These are phyloP conservation scores for Tricholoma hemisulphureum DNA, from an alignment of 768 basidiomycete species.

Conservation along the genomic window DNA sequence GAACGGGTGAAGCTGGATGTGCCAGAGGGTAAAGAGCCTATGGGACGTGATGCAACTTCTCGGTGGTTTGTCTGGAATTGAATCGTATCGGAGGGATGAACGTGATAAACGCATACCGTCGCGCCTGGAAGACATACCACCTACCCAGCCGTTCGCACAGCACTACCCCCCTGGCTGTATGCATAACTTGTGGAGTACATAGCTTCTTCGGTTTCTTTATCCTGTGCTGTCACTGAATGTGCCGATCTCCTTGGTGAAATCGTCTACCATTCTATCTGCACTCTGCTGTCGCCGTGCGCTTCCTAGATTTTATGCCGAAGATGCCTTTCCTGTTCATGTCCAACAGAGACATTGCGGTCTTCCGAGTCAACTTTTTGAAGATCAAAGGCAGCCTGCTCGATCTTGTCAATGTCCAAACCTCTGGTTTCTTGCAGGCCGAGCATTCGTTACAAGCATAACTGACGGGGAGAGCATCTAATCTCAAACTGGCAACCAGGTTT, in stretches of 20 bases:
- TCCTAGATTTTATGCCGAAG: conserved; percentile 98
- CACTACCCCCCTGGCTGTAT: conserved; percentile 35
- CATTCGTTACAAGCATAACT: too few species aligned
- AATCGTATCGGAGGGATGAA: neutral
- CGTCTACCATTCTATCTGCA: conserved; percentile 64
- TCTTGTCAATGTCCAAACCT: conserved; percentile 40
- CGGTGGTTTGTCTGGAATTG: conserved; percentile 17
- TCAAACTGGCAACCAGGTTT: too few species aligned
- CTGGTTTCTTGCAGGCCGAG: conserved; percentile 44
- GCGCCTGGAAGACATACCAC: conserved; percentile 59
- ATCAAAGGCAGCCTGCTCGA: conserved; percentile 73
- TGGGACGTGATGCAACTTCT: conserved; percentile 14
- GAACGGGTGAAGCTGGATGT: conserved; percentile 61
- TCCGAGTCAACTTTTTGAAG: conserved; percentile 50
- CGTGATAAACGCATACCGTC: conserved; percentile 23
- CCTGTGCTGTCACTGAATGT: conserved; percentile 27
- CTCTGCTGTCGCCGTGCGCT: conserved; percentile 62
- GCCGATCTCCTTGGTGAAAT: conserved; percentile 71
- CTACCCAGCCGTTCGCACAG: conserved; percentile 66
- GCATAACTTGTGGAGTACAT: conserved; percentile 18
- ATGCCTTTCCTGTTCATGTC: conserved; percentile 59
- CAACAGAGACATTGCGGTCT: conserved; percentile 24
- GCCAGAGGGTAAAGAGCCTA: conserved; percentile 43
- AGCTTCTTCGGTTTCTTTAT: conserved; percentile 31
- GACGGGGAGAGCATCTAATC: too few species aligned